phyloP scores from a whole-genome alignment of 2,329 filamentous ascomycete genomes.

The Truncatella angustata region DNA sequence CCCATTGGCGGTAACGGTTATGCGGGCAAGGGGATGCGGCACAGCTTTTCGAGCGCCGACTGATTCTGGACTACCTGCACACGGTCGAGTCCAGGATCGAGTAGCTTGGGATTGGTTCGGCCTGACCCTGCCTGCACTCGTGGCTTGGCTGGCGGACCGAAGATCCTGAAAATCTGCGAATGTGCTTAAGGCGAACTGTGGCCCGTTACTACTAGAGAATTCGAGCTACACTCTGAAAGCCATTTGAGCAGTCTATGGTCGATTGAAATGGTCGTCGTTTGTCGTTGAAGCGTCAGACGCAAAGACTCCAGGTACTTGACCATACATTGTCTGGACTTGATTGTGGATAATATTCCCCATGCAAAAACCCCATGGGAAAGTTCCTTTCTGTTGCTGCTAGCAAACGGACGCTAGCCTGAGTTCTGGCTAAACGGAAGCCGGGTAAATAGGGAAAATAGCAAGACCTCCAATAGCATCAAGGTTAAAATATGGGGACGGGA shows the following conservation, averaged over 20 bases:
- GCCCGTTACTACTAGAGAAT: no score
- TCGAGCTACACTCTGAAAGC: no score
- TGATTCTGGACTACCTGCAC: neutral
- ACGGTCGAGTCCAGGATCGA: neutral
- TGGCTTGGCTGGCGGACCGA: constrained; percentile 3
- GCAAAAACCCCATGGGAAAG: no score
- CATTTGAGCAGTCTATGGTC: no score
- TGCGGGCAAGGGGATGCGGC: constrained; percentile 6
- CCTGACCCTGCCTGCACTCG: neutral
- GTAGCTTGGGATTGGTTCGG: neutral
- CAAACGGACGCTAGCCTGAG: no score
- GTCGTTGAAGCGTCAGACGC: no score
- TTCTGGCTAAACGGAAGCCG: constrained; percentile 1
- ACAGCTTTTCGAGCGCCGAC: neutral
- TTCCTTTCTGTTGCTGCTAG: no score
- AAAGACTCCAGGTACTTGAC: no score
- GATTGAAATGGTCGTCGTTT: no score
- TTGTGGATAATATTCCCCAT: no score
- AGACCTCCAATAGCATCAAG: neutral
- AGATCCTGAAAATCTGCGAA: neutral
- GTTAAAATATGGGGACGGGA: neutral
- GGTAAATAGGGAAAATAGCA: neutral
- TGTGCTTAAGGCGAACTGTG: neutral
- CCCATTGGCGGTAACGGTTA: constrained; percentile 3
- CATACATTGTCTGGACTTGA: no score